A percentile compares a stretch with the other conserved stretches of the same genome.
Conservation (phyloP, 257 asterid species). For the Nicotiana benthamiana region DNA sequence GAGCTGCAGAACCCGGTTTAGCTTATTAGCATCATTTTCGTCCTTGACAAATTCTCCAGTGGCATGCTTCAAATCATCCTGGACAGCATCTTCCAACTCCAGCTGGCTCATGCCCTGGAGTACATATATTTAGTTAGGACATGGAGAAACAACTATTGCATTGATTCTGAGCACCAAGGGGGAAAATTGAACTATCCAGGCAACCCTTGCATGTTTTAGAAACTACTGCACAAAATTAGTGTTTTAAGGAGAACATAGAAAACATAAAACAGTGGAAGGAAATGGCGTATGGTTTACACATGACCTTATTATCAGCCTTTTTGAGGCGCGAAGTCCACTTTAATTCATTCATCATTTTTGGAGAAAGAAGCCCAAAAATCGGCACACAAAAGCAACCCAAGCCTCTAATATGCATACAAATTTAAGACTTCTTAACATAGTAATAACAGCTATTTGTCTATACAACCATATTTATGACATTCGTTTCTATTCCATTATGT, state of each 20-base stretch:
- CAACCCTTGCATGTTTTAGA: not conserved
- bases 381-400: slow-evolving; percentile 2
- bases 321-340: not conserved
- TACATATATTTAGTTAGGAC: slow-evolving; percentile 4
- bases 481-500: not conserved
- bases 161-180: not conserved
- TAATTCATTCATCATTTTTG: not conserved
- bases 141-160: slow-evolving; percentile 1
- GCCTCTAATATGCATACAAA: not conserved
- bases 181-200: not conserved
- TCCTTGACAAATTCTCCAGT: slow-evolving; percentile 88
- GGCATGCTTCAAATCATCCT: slow-evolving; percentile 91
- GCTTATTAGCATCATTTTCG: slow-evolving; percentile 77
- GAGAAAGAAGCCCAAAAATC: not conserved
- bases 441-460: not conserved
- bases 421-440: not conserved
- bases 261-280: not conserved
- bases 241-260: not conserved
- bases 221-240: not conserved
- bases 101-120: slow-evolving; percentile 90
- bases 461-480: not conserved
- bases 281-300: not conserved
- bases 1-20: slow-evolving; percentile 79
- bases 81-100: slow-evolving; percentile 90
- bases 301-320: not conserved